Evolutionary conservation across 2,329 filamentous ascomycete species (phyloP).

Genomic region (Colletotrichum salicis): DNA sequence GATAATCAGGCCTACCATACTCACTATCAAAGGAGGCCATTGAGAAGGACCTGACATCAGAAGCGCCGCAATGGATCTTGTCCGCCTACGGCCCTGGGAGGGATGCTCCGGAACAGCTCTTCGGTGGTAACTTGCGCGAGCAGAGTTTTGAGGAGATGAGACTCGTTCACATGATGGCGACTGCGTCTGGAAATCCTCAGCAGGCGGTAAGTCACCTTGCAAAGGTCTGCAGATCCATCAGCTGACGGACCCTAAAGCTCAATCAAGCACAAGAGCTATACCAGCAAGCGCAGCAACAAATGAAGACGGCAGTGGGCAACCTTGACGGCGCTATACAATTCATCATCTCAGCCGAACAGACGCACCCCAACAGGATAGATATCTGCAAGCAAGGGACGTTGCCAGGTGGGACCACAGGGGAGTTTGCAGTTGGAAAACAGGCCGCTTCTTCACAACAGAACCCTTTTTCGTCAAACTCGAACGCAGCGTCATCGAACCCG

Average conservation of each 20-base stretch:
- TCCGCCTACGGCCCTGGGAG: constrained; percentile 85
- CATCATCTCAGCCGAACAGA: constrained; percentile 71
- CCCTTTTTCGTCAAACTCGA: constrained; percentile 44
- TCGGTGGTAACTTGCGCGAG: constrained; percentile 82
- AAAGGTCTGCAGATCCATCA: background rate
- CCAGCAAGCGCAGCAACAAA: constrained; percentile 74
- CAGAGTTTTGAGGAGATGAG: constrained; percentile 91
- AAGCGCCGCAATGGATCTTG: constrained; percentile 85
- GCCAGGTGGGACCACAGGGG: constrained; percentile 55
- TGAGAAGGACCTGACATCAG: constrained; percentile 72
- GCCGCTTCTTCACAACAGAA: constrained; percentile 38
- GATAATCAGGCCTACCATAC: constrained; percentile 49
- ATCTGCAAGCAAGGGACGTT: constrained; percentile 61
- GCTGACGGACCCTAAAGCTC: constrained; percentile 53
- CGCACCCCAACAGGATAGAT: constrained; percentile 81
- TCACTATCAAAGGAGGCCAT: constrained; percentile 69
- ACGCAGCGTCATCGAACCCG: constrained; percentile 34
- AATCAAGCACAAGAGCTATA: constrained; percentile 71
- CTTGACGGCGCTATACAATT: constrained; percentile 78
- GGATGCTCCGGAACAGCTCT: constrained; percentile 82
- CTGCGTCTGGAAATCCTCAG: constrained; percentile 68
- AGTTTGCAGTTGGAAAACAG: constrained; percentile 55
- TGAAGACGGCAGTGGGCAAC: constrained; percentile 75
- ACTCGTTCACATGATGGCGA: constrained; percentile 73
- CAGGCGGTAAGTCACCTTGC: constrained; percentile 55